Conservation (phyloP, 2,329 filamentous ascomycete species). For the Arthrinium puccinioides region DNA sequence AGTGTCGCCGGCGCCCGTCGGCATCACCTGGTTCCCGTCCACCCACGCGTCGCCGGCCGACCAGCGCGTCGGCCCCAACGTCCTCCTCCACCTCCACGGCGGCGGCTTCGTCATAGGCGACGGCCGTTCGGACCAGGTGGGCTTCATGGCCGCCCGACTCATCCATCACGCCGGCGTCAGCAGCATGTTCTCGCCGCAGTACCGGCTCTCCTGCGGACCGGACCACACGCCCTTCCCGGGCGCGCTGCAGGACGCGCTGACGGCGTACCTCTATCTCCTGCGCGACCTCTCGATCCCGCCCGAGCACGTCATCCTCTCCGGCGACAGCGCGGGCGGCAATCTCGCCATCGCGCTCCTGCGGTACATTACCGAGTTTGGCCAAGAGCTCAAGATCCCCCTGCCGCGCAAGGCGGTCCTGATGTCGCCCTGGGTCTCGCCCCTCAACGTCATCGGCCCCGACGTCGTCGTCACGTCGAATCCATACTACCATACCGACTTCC, state of each 20-base stretch:
- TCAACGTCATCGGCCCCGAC: constrained; percentile 3
- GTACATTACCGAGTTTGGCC: constrained; percentile 32
- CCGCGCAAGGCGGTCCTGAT: constrained; percentile 31
- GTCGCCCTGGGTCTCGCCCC: constrained; percentile 11
- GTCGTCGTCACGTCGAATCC: constrained; percentile 12
- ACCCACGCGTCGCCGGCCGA: background rate
- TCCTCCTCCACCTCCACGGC: constrained; percentile 20
- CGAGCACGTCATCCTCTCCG: constrained; percentile 30
- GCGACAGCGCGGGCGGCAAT: constrained; percentile 40
- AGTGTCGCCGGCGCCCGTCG: constrained; percentile 15
- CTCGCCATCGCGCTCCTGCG: constrained; percentile 31
- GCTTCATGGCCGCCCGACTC: constrained; percentile 7
- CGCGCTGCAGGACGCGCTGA: constrained; percentile 36
- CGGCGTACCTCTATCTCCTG: constrained; percentile 33
- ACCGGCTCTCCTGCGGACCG: constrained; percentile 32
- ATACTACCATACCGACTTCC: constrained; percentile 26
- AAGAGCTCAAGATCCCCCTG: constrained; percentile 19
- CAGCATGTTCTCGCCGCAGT: constrained; percentile 33
- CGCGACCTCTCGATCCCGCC: constrained; percentile 27
- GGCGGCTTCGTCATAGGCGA: constrained; percentile 16
- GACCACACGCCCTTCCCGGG: constrained; percentile 34
- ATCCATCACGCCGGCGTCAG: constrained; percentile 20
- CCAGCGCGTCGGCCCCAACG: background rate
- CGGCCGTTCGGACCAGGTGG: constrained; percentile 8
- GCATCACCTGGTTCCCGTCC: constrained; percentile 21